Evolutionary conservation across 2,329 filamentous ascomycete species (phyloP), one percentile per base, ranked within the genome.

Genomic region (Trichoderma koningiopsis): DNA sequence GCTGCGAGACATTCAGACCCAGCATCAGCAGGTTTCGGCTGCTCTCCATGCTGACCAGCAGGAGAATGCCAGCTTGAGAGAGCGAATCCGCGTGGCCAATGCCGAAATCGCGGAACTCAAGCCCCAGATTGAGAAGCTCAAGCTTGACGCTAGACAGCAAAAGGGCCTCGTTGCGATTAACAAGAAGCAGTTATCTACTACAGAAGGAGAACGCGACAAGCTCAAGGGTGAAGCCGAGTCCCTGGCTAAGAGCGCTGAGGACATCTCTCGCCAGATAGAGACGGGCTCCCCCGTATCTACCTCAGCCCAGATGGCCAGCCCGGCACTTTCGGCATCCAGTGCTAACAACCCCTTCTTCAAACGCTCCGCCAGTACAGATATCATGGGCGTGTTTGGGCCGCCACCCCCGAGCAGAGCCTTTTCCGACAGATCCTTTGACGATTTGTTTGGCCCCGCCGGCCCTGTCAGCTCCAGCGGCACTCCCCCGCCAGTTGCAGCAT

Each of bases 151-250:
- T 31, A 90, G 96, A 53, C 96, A 98, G 79, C 94, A 98, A 77
- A 98, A 97, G 82, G 96, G 96, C 22, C 85, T 98, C 73, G 95
- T 97, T 35, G 94, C 96, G 55, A 99, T 99, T 82, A 97, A 97
- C 83, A 98, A 96, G 85, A 99, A 99, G 83, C 96, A 99, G 81
- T 84, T 98, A 70, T 88, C 91, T 43, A 97, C 94, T 0, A 93
- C 91, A 69, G 96, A 99, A 79, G 88, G 88, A 59, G 95, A 98
- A 79, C 88, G 92, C 37, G 95, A 98, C 71, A 95, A 93, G 83
- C 84, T 97, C 49, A 94, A 94, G 82, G 83, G 84, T 1, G 95
- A 98, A 79, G 90, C 91, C 56, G 90, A 90, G 70, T 89, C 88
- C 63, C 86, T 91, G 72, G 86, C 81, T 78, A 91, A 85, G 84